Base-by-base conservation (phyloP, 2,329 filamentous ascomycete genomes). In the Daldinia eschscholtzii region DNA sequence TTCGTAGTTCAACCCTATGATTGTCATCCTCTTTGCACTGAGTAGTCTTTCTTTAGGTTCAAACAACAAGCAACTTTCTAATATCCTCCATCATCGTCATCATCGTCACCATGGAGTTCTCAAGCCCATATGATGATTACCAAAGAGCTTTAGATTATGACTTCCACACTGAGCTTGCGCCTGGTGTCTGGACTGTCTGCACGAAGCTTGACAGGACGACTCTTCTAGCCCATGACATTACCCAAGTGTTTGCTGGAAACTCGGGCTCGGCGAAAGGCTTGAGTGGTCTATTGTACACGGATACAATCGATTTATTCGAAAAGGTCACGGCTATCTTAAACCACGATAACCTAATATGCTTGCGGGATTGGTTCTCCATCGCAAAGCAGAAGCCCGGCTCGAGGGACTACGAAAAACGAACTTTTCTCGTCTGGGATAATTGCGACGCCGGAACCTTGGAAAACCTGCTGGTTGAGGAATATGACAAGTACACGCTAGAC, bases 391-490 rank as follows among this genome's bases (percentile, higher is more conserved):
- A 62, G 61, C 30, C 72, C 71, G 33, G 71, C 67, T 13, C 70
- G 64, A 23, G 4, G 28, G 28, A 18, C 7, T 48, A 63, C 6
- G 46, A 64, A 35, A 15, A 64, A 53, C 70, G 53, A 23, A 65
- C 33, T 7, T 75, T 66, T 60, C 77, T 53, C 15, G 76, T 88
- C 23, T 87, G 82, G 81, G 86, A 88, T 74, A 83, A 81, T 61
- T 87, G 85, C 77, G 83, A 87, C 65, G 85, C 82, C 4, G 85
- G 37, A 84, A 80, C 44, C 80, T 88, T 39, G 79, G 79, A 26
- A 79, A 79, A 33, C 70, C 39, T 53, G 15, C 10, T n/a, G 9
- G n/a, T 48, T 20, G 37, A 41, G 39, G 57, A 57, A n/a, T 35
- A 75, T 1, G 55, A 70, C 13, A 57, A 70, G 7, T 33, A 33